These are phyloP conservation scores for Withania somnifera DNA, from an alignment of 305 asterid genomes.

Conservation along the genomic window DNA sequence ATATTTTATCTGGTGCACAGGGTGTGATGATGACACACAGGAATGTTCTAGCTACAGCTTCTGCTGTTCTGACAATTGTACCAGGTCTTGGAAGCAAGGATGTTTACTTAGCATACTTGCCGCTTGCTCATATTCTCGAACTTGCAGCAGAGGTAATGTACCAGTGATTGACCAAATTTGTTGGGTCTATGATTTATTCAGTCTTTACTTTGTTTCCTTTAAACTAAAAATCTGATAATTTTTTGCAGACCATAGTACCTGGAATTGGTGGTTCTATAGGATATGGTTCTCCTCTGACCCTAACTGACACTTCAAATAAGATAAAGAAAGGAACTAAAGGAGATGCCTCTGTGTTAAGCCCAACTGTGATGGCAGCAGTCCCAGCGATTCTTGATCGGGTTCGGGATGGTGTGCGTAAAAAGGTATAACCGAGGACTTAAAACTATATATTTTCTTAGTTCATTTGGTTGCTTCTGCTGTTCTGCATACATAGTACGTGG, in stretches of 20 bases:
- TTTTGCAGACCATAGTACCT: constrained; percentile 56
- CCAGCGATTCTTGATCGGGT: constrained; percentile 98
- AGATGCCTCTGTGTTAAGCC: constrained; percentile 73
- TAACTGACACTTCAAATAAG: constrained; percentile 90
- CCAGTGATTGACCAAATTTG: background rate
- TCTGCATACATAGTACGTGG: background rate
- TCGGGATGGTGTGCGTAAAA: constrained; percentile 93
- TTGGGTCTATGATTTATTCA: constrained; percentile 2
- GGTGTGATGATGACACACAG: constrained; percentile 99
- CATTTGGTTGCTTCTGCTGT: background rate
- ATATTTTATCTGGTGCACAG: constrained; percentile 26
- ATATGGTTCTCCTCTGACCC: constrained; percentile 94
- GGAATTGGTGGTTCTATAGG: constrained; percentile 91
- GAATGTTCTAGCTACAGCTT: constrained; percentile 76
- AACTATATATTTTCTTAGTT: background rate
- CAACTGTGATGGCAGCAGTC: constrained; percentile 89
- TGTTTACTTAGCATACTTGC: constrained; percentile 86
- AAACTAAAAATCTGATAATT: background rate
- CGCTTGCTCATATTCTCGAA: constrained; percentile 97
- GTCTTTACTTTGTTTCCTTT: background rate
- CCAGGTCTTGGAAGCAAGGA: constrained; percentile 73
- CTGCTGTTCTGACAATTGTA: constrained; percentile 88
- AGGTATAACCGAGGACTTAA: constrained; percentile 32
- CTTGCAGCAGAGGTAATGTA: constrained; percentile 83
- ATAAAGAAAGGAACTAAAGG: constrained; percentile 93